phyloP scores from a whole-genome alignment of 352 stramenopile species.

The Phytophthora fragariae region DNA sequence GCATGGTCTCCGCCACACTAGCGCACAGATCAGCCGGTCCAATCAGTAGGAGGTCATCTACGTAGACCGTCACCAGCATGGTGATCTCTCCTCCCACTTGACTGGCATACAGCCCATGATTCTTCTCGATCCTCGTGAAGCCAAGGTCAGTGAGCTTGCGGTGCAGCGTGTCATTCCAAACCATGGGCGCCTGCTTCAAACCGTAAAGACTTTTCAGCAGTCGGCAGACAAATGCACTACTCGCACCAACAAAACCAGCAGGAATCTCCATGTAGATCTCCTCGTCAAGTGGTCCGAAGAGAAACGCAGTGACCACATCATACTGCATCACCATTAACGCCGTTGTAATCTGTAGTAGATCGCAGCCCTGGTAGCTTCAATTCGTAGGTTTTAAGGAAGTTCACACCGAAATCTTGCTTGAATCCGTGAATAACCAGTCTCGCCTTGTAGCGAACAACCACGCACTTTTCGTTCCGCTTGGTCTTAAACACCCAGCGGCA shows the following conservation, averaged over 20 bases:
- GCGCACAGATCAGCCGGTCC: conserved; percentile 7
- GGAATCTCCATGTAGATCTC: conserved; percentile 15
- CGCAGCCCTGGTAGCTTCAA: conserved; percentile 14
- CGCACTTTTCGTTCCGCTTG: not conserved
- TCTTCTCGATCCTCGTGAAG: conserved; percentile 14
- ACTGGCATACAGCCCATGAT: conserved; percentile 16
- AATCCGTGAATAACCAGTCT: conserved; percentile 20
- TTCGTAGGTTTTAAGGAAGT: conserved; percentile 28
- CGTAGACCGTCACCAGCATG: conserved; percentile 16
- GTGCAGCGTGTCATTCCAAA: conserved; percentile 27
- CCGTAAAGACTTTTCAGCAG: conserved; percentile 20
- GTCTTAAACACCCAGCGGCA: not conserved
- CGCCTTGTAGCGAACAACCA: conserved; percentile 1
- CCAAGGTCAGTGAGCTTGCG: conserved; percentile 1
- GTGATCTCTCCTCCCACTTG: conserved; percentile 9
- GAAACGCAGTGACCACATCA: conserved; percentile 27
- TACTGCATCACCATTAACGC: conserved; percentile 7
- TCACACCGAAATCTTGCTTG: conserved; percentile 23
- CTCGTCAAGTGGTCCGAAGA: conserved; percentile 13
- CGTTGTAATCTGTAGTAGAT: conserved; percentile 2
- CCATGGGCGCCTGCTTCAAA: conserved; percentile 8
- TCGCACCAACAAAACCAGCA: not conserved
- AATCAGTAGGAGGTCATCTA: conserved; percentile 20
- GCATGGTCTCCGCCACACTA: conserved; percentile 11
- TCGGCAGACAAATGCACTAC: not conserved